Evolutionary conservation across 1,284 basidiomycete genomes (phyloP), one percentile per base, ranked within the genome.

Genomic region (Rhodotorula sp.): DNA sequence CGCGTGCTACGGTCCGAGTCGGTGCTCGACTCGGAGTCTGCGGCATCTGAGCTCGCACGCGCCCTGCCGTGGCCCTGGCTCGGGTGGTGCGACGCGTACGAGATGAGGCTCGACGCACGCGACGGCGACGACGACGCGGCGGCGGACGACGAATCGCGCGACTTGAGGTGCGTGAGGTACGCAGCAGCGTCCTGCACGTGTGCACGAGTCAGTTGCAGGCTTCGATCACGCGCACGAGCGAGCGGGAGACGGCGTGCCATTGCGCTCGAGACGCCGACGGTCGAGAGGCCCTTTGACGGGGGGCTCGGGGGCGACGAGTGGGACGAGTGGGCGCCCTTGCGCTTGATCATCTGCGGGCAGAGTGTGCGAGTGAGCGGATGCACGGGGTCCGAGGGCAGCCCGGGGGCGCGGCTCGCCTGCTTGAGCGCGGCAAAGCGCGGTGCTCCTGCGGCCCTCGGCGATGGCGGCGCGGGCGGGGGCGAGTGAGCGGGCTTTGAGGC

Each of bases 51-150:
- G 46, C 54, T 48, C 1, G 66, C 54, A 34, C 73, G 73, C 9
- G 59, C 49, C 34, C 66, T 16, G 49, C 49, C 49, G 49, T 27
- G 27, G 25, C 44, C 42, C n/a, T 52, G 5, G 60, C 8, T 3
- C 10, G 41, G 23, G 57, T 61, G 27, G 57, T 61, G 19, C 34
- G 71, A 61, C 41, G 53, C 68, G 66, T 75, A 75, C 60, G 71
- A 73, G 66, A 75, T 60, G 66, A 75, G 71, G 19, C 68, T 73
- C n/a, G 74, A 73, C 34, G 57, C 53, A 44, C 53, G 70, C 49
- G 54, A 66, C 34, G 44, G 62, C 52, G 70, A 70, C 42, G 57
- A 59, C 64, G 71, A 58, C 23, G 61, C 34, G 23, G 60, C 21
- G 61, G 46, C 52, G 12, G 62, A 53, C 16, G 73, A 64, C 16